phyloP scores from a whole-genome alignment of 352 stramenopile genomes.

The Pilasporangium apinafurcum region DNA sequence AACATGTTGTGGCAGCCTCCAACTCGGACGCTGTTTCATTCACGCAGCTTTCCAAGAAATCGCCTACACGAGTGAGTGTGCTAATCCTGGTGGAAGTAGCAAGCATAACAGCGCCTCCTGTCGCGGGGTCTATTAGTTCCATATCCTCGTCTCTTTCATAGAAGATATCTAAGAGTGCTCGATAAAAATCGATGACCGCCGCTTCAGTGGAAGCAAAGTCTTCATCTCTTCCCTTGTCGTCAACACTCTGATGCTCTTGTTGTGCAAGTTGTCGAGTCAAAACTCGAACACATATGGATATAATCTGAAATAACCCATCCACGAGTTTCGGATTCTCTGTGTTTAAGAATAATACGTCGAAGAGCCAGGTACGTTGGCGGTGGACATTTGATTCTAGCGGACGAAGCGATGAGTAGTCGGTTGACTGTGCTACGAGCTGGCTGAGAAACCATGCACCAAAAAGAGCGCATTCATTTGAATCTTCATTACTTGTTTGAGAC shows the following conservation, averaged over 20 bases:
- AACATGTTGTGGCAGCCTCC: slow-evolving; percentile 1
- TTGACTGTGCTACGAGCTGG: background rate
- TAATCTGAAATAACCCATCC: slow-evolving; percentile 19
- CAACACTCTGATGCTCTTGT: background rate
- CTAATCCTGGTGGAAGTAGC: slow-evolving; percentile 8
- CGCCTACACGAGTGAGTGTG: slow-evolving; percentile 16
- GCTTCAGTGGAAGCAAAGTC: background rate
- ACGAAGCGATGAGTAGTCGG: background rate
- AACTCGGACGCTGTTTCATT: background rate
- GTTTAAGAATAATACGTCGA: slow-evolving; percentile 48
- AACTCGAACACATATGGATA: slow-evolving; percentile 12
- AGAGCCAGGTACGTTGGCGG: slow-evolving; percentile 40
- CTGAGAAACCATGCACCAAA: slow-evolving; percentile 28
- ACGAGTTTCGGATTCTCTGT: slow-evolving; percentile 14
- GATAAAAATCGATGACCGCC: slow-evolving; percentile 15
- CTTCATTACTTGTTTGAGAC: slow-evolving; percentile 3
- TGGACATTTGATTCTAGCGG: slow-evolving; percentile 7
- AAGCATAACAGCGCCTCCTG: slow-evolving; percentile 21
- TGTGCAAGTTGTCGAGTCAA: slow-evolving; percentile 9
- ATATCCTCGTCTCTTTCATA: slow-evolving; percentile 26
- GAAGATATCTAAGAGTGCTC: slow-evolving; percentile 24
- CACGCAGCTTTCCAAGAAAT: slow-evolving; percentile 18
- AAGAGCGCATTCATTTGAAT: slow-evolving; percentile 11
- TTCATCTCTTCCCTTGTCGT: slow-evolving; percentile 3
- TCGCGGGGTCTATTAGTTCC: slow-evolving; percentile 23